Conservation (phyloP, 306 rosid species). For the Elaeagnus macrophylla region DNA sequence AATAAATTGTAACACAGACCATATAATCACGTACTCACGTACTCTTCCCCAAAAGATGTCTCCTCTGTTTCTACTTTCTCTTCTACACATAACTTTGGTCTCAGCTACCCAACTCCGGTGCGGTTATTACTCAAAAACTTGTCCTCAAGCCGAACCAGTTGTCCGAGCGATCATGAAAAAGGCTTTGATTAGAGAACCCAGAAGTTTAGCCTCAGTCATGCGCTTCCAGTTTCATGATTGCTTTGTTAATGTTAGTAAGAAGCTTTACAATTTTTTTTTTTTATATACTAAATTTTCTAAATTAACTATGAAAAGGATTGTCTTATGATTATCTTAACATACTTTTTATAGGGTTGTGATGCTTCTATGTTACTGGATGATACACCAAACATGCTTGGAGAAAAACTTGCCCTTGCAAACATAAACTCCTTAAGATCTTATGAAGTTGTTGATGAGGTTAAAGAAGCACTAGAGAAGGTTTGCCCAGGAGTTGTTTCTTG, state of each 20-base stretch:
- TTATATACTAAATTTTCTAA: too few species aligned
- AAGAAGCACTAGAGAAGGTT: constrained; percentile 47
- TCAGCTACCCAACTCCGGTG: constrained; percentile 37
- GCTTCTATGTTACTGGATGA: constrained; percentile 86
- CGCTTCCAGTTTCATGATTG: constrained; percentile 85
- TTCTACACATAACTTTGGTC: constrained; percentile 18
- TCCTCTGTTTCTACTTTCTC: constrained; percentile 19
- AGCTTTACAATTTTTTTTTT: too few species aligned
- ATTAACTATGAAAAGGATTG: neutral
- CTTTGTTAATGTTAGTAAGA: constrained; percentile 51
- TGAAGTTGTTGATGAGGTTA: constrained; percentile 65
- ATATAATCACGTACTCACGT: too few species aligned
- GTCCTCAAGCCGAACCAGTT: constrained; percentile 51
- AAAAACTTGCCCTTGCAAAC: constrained; percentile 66
- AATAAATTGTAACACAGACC: too few species aligned
- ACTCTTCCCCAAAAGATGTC: constrained; percentile 10
- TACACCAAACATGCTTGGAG: constrained; percentile 71
- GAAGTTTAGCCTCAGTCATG: constrained; percentile 88
- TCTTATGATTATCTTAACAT: neutral
- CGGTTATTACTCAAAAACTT: constrained; percentile 39
- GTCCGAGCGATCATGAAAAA: constrained; percentile 55
- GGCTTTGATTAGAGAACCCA: constrained; percentile 48
- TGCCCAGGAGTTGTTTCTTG: constrained; percentile 86
- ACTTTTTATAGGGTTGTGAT: constrained; percentile 59
- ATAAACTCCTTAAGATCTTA: constrained; percentile 72